A percentile compares a stretch with the other conserved stretches of the same genome.
Conservation (phyloP, 805 yeast genomes). For the Kuraishia ogatae region DNA sequence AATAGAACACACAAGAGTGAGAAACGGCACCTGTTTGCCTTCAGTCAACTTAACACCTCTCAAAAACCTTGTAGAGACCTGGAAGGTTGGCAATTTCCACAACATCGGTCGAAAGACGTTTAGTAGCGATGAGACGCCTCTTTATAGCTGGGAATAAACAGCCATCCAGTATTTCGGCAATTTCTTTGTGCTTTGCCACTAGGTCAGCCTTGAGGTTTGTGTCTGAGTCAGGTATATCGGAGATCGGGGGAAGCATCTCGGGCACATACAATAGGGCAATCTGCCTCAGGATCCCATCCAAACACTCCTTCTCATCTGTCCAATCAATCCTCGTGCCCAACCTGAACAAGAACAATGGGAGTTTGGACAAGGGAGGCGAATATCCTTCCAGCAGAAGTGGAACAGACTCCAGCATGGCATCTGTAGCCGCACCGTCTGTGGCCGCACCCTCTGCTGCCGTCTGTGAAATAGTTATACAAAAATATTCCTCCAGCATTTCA, state of each 20-base stretch:
- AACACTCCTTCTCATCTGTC: slow-evolving; percentile 59
- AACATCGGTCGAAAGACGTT: slow-evolving; percentile 39
- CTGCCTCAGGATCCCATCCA: slow-evolving; percentile 56
- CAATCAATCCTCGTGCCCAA: slow-evolving; percentile 55
- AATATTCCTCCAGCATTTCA: slow-evolving; percentile 80
- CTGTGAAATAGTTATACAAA: slow-evolving; percentile 36
- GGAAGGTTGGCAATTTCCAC: slow-evolving; percentile 88
- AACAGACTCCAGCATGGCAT: slow-evolving; percentile 34
- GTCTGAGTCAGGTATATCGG: slow-evolving; percentile 5
- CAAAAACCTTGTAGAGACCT: slow-evolving; percentile 85
- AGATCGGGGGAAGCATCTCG: slow-evolving; percentile 28
- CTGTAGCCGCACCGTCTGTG: slow-evolving; percentile 19
- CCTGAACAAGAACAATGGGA: slow-evolving; percentile 59
- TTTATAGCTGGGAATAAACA: slow-evolving; percentile 59
- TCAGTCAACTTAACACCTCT: slow-evolving; percentile 78
- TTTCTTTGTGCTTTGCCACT: slow-evolving; percentile 17
- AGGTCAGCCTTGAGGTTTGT: slow-evolving; percentile 15
- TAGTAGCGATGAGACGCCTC: slow-evolving; percentile 56
- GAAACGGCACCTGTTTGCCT: too few relatives aligned
- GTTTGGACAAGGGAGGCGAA: slow-evolving; percentile 50
- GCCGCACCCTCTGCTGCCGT: slow-evolving; percentile 19
- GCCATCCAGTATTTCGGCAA: slow-evolving; percentile 39
- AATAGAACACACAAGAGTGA: background rate
- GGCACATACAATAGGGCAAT: slow-evolving; percentile 73
- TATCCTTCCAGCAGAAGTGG: slow-evolving; percentile 67